Evolutionary conservation across 177 flowering plant species (phyloP).

Genomic region (Vitis hybrid): DNA sequence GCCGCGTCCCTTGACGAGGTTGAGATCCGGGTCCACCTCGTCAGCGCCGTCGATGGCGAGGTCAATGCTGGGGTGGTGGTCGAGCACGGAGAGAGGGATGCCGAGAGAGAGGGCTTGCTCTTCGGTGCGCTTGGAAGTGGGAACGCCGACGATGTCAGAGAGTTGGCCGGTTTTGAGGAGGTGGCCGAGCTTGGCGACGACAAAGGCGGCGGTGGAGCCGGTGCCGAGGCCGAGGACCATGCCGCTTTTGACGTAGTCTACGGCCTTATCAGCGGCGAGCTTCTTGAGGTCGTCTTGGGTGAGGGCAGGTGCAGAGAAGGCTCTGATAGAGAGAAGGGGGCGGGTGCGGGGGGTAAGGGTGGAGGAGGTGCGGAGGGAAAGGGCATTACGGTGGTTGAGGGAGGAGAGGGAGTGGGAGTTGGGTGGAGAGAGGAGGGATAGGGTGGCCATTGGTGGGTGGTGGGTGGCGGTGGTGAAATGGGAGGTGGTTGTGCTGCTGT

Average conservation of each 20-base stretch:
- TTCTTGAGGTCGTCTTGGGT: conserved; percentile 83
- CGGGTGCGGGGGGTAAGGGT: conserved; percentile 25
- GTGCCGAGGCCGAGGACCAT: conserved; percentile 92
- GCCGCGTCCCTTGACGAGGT: conserved; percentile 58
- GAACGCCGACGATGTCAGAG: conserved; percentile 50
- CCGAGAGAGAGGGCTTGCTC: conserved; percentile 44
- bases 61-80: conserved; percentile 40
- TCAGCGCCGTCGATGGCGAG: conserved; percentile 67
- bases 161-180: conserved; percentile 45
- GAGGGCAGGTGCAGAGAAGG: conserved; percentile 45
- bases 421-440: conserved; percentile 44
- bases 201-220: conserved; percentile 91
- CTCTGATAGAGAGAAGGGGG: conserved; percentile 35
- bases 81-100: conserved; percentile 38
- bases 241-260: conserved; percentile 67
- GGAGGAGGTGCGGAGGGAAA: conserved; percentile 24
- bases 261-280: conserved; percentile 86
- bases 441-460: conserved; percentile 34
- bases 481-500: neutral
- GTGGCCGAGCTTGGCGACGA: conserved; percentile 62
- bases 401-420: conserved; percentile 20
- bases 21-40: conserved; percentile 51
- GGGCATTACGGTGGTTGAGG: conserved; percentile 24
- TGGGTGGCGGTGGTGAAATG: conserved; percentile 3
- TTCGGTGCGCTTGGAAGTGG: conserved; percentile 52